A percentile compares a stretch with the other conserved stretches of the same genome.
Conservation (phyloP, 768 basidiomycete species). For the Steccherinum ochraceum region DNA sequence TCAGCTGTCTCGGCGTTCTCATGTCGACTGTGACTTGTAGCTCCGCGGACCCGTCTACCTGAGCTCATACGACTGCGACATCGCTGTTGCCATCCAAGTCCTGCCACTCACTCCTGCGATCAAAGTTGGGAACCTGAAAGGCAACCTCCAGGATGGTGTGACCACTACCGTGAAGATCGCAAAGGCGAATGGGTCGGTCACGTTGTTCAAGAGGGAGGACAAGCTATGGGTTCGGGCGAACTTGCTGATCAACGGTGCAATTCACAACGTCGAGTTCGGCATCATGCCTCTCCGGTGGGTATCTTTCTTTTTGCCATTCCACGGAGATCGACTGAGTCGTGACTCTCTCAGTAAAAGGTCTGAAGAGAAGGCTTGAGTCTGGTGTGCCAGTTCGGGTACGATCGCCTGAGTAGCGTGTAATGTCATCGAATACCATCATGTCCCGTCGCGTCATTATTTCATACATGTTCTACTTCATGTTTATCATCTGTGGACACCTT, state of each 20-base stretch:
- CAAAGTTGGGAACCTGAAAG: background rate
- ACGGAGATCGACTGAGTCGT: too few relatives aligned
- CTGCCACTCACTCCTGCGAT: background rate
- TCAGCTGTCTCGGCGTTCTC: background rate
- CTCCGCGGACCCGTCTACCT: background rate
- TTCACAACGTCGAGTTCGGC: background rate
- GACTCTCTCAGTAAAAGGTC: too few relatives aligned
- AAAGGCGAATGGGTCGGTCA: background rate
- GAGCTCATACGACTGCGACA: background rate
- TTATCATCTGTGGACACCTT: conserved; percentile 11
- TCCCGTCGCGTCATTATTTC: too few relatives aligned
- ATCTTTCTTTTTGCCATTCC: too few relatives aligned
- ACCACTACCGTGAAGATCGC: background rate
- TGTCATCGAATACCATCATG: too few relatives aligned
- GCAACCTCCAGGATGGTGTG: background rate
- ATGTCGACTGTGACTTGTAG: background rate
- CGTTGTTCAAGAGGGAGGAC: background rate
- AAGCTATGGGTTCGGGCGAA: background rate
- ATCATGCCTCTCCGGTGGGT: background rate
- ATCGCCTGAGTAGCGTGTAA: too few relatives aligned
- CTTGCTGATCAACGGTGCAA: background rate
- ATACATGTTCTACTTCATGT: conserved; percentile 1
- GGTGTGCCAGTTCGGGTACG: too few relatives aligned
- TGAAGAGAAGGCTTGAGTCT: too few relatives aligned
- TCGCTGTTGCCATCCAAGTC: background rate